These are phyloP conservation scores for Exidia glandulosa DNA, from an alignment of 768 basidiomycete genomes.

Conservation along the genomic window DNA sequence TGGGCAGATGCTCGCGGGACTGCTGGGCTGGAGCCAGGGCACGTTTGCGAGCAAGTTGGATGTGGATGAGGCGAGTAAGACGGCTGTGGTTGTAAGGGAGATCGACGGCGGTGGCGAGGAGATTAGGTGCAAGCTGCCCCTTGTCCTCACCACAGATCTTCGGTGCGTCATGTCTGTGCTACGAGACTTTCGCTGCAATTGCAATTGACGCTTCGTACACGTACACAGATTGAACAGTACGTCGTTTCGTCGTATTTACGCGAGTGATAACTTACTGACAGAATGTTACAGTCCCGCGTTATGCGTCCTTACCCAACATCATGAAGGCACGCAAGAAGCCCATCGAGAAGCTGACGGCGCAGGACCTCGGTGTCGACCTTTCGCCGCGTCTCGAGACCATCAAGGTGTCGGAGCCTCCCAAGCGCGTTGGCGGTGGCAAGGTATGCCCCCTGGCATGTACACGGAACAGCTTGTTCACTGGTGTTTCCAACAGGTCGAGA, in stretches of 20 bases:
- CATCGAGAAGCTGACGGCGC: conserved; percentile 67
- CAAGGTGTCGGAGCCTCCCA: conserved; percentile 81
- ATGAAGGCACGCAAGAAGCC: conserved; percentile 99
- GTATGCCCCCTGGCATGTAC: no score
- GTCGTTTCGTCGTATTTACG: neutral
- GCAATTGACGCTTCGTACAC: neutral
- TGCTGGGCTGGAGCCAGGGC: conserved; percentile 87
- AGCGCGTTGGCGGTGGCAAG: conserved; percentile 86
- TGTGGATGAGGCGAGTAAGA: conserved; percentile 49
- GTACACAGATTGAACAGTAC: conserved; percentile 58
- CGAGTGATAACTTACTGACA: neutral
- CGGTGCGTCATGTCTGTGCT: conserved; percentile 39
- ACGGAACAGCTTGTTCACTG: no score
- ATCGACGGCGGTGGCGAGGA: conserved; percentile 92
- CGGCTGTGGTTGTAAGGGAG: conserved; percentile 70
- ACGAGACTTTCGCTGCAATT: conserved; percentile 4
- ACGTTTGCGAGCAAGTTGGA: conserved; percentile 88
- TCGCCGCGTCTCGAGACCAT: conserved; percentile 74
- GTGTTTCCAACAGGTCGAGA: neutral
- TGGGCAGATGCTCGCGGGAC: conserved; percentile 92
- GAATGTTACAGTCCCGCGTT: conserved; percentile 69
- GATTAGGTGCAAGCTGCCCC: conserved; percentile 65
- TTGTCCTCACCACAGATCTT: conserved; percentile 87
- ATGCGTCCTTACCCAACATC: conserved; percentile 93
- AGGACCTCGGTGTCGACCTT: conserved; percentile 76